Conservation (phyloP, 495 filamentous ascomycete genomes). For the Hypomontagnella monticulosa region DNA sequence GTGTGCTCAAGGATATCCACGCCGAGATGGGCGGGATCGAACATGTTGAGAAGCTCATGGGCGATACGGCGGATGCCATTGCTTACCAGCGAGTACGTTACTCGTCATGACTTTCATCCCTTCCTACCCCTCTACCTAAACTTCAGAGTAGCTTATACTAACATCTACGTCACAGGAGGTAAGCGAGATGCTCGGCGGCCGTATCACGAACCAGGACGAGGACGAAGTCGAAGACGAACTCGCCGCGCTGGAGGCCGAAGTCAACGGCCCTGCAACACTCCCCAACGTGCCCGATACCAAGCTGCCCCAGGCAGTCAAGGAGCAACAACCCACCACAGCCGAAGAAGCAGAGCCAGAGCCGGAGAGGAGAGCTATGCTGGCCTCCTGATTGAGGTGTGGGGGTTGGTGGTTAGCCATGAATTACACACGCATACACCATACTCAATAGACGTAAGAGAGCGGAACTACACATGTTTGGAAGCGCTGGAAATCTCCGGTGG, state of each 20-base stretch:
- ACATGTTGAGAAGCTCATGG: conserved; percentile 91
- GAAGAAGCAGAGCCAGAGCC: conserved; percentile 40
- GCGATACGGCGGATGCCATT: conserved; percentile 85
- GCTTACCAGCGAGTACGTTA: conserved; percentile 82
- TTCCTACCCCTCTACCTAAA: background rate
- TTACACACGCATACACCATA: too few relatives aligned
- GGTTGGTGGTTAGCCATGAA: too few relatives aligned
- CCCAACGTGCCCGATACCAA: conserved; percentile 68
- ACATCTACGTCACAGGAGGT: conserved; percentile 68
- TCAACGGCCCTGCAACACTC: conserved; percentile 57
- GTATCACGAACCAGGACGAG: conserved; percentile 91
- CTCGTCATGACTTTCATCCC: background rate
- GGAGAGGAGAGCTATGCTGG: conserved; percentile 58
- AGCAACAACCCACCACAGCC: conserved; percentile 31
- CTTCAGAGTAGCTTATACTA: background rate
- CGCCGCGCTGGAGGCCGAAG: conserved; percentile 77
- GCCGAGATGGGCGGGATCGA: conserved; percentile 96
- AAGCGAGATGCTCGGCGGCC: conserved; percentile 85
- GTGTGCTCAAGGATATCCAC: conserved; percentile 88
- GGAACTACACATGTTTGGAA: too few relatives aligned
- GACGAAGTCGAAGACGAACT: conserved; percentile 98
- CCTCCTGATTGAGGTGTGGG: conserved; percentile 39
- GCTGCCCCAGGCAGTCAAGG: conserved; percentile 44
- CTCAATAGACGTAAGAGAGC: too few relatives aligned
- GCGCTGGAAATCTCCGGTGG: conserved; percentile 3